A percentile compares a stretch with the other conserved stretches of the same genome.
These are phyloP conservation scores for Pichia cephalocereana DNA, from an alignment of 805 yeast genomes.

Conservation along the genomic window DNA sequence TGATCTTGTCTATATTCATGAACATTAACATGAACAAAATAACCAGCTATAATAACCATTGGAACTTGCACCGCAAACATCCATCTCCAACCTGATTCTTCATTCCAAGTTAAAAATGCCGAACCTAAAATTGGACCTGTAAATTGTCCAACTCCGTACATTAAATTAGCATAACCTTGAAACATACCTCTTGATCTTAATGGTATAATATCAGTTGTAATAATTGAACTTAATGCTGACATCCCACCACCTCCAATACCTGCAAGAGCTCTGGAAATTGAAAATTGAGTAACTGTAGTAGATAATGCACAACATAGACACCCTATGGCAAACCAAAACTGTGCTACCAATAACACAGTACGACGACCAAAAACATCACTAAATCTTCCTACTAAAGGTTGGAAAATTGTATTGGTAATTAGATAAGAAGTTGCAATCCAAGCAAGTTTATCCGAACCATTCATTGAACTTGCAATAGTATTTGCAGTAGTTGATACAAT, in stretches of 20 bases:
- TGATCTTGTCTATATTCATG: constrained; percentile 24
- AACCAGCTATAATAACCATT: constrained; percentile 22
- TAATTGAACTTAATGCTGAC: constrained; percentile 40
- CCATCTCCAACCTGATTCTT: constrained; percentile 35
- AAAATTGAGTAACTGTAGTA: constrained; percentile 34
- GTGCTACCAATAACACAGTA: constrained; percentile 33
- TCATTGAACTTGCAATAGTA: constrained; percentile 50
- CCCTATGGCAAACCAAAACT: constrained; percentile 37
- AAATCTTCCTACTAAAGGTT: constrained; percentile 63
- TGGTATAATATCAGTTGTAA: constrained; percentile 48
- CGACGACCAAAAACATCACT: constrained; percentile 57
- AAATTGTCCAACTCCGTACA: constrained; percentile 32
- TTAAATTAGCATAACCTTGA: constrained; percentile 39
- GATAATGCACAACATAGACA: constrained; percentile 35
- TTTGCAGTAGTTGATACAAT: constrained; percentile 51
- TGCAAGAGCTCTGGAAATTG: constrained; percentile 43
- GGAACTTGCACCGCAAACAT: constrained; percentile 37
- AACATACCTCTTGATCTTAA: constrained; percentile 43
- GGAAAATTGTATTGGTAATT: constrained; percentile 63
- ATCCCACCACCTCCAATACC: constrained; percentile 56
- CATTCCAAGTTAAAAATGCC: constrained; percentile 24
- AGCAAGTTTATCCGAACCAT: constrained; percentile 39
- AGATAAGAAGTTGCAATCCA: constrained; percentile 73
- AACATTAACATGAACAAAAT: constrained; percentile 21
- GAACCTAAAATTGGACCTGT: constrained; percentile 39